Evolutionary conservation across 2,329 filamentous ascomycete species (phyloP).

Genomic region (Emericellopsis atlantica): DNA sequence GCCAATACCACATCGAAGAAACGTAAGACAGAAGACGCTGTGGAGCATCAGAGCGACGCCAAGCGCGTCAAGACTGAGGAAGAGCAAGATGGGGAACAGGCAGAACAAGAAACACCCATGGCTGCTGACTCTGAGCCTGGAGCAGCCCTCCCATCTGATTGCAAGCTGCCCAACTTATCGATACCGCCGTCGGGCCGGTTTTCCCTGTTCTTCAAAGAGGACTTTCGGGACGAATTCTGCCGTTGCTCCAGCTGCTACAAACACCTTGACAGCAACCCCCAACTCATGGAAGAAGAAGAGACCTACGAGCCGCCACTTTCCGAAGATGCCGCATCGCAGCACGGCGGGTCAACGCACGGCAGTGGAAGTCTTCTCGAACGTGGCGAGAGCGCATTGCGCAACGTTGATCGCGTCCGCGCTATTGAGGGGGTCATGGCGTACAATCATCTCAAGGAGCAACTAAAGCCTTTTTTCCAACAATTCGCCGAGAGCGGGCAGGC

Average conservation of each 20-base stretch:
- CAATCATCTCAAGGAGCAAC: slow-evolving; percentile 87
- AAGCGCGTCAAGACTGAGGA: slow-evolving; percentile 42
- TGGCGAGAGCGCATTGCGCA: slow-evolving; percentile 83
- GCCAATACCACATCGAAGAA: slow-evolving; percentile 35
- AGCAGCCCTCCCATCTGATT: slow-evolving; percentile 16
- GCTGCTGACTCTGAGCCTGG: neutral
- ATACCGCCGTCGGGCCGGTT: slow-evolving; percentile 43
- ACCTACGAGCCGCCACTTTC: slow-evolving; percentile 87
- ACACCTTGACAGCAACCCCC: slow-evolving; percentile 54
- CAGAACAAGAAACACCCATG: neutral
- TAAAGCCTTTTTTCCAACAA: slow-evolving; percentile 88
- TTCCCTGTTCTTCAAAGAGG: slow-evolving; percentile 69
- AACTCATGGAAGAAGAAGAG: slow-evolving; percentile 89
- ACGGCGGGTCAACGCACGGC: slow-evolving; percentile 47
- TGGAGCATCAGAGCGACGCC: slow-evolving; percentile 16
- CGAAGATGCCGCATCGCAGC: slow-evolving; percentile 41
- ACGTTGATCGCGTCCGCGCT: slow-evolving; percentile 81
- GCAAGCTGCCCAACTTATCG: slow-evolving; percentile 51
- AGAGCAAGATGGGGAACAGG: slow-evolving; percentile 13
- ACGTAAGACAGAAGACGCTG: slow-evolving; percentile 50
- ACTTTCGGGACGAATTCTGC: slow-evolving; percentile 75
- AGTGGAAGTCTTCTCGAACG: slow-evolving; percentile 80
- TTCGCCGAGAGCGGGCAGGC: slow-evolving; percentile 85
- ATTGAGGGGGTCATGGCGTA: slow-evolving; percentile 98
- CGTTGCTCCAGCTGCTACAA: slow-evolving; percentile 73